Conservation (phyloP, 2,329 filamentous ascomycete species). For the Graphilbum sp. region DNA sequence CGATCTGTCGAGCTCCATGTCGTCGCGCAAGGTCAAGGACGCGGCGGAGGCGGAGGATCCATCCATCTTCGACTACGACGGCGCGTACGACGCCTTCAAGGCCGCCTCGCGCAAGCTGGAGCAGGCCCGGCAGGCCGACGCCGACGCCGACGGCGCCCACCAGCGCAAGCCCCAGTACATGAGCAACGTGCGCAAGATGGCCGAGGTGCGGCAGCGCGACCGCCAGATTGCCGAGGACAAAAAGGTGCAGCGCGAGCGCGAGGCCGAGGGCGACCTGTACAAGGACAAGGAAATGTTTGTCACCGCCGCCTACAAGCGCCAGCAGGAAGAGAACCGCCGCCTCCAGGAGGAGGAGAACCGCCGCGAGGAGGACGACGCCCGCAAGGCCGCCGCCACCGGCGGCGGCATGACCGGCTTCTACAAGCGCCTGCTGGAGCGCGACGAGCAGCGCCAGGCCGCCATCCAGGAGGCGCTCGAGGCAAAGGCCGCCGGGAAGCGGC, state of each 20-base stretch:
- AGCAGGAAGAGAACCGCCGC: constrained; percentile 57
- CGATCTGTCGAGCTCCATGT: constrained; percentile 49
- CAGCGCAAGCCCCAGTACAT: constrained; percentile 65
- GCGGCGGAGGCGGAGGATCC: constrained; percentile 52
- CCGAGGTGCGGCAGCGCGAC: constrained; percentile 63
- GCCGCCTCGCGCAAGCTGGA: constrained; percentile 33
- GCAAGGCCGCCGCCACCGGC: constrained; percentile 37
- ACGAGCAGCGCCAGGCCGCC: constrained; percentile 53
- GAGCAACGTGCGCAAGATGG: constrained; percentile 54
- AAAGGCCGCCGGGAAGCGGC: constrained; percentile 18
- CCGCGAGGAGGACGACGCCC: constrained; percentile 46
- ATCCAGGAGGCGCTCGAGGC: constrained; percentile 50
- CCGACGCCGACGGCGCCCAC: constrained; percentile 37
- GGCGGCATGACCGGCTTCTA: constrained; percentile 71
- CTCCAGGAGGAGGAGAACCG: constrained; percentile 56
- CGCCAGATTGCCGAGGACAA: constrained; percentile 66
- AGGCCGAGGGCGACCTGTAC: constrained; percentile 66
- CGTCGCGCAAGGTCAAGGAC: constrained; percentile 46
- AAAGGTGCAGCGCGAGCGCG: constrained; percentile 59
- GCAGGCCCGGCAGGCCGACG: constrained; percentile 30
- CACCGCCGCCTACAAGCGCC: constrained; percentile 65
- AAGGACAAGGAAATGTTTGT: constrained; percentile 77
- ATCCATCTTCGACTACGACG: constrained; percentile 74
- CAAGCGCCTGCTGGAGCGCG: constrained; percentile 53
- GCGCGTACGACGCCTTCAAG: constrained; percentile 63